Evolutionary conservation across 805 yeast species (phyloP).

Genomic region (Ascoidea asiatica): DNA sequence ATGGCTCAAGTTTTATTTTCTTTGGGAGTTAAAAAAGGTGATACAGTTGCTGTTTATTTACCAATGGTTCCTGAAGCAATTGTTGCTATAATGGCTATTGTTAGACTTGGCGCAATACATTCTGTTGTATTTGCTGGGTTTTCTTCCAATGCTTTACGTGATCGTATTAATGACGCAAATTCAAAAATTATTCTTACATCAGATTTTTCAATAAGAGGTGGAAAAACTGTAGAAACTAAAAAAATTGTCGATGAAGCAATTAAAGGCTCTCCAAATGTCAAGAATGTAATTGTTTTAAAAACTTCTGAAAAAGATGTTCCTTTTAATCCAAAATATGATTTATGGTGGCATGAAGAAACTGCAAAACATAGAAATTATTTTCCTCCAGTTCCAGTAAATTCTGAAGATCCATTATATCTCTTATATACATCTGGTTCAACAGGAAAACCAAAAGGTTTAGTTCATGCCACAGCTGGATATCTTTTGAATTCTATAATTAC

Average conservation of each 20-base stretch:
- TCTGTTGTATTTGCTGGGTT: slow-evolving; percentile 83
- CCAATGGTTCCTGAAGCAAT: slow-evolving; percentile 82
- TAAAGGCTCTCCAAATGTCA: slow-evolving; percentile 48
- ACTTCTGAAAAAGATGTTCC: slow-evolving; percentile 48
- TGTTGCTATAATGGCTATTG: slow-evolving; percentile 62
- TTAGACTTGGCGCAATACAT: slow-evolving; percentile 73
- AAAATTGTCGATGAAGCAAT: slow-evolving; percentile 76
- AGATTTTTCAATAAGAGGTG: slow-evolving; percentile 77
- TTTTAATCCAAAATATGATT: slow-evolving; percentile 45
- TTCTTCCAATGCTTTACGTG: slow-evolving; percentile 56
- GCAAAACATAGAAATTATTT: slow-evolving; percentile 51
- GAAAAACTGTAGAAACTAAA: slow-evolving; percentile 68
- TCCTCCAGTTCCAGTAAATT: slow-evolving; percentile 61
- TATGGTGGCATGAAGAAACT: slow-evolving; percentile 66
- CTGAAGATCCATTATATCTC: slow-evolving; percentile 76
- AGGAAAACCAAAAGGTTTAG: slow-evolving; percentile 82
- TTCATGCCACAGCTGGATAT: slow-evolving; percentile 72
- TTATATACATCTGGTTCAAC: slow-evolving; percentile 81
- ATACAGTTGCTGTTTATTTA: slow-evolving; percentile 73
- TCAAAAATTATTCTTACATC: slow-evolving; percentile 65
- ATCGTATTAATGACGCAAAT: slow-evolving; percentile 59
- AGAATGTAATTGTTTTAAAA: slow-evolving; percentile 56
- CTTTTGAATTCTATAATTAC: slow-evolving; percentile 61
- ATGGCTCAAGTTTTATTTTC: slow-evolving; percentile 55
- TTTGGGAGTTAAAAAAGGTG: slow-evolving; percentile 68